Evolutionary conservation across 805 yeast species (phyloP).

Genomic region (Lipomyces starkeyi): DNA sequence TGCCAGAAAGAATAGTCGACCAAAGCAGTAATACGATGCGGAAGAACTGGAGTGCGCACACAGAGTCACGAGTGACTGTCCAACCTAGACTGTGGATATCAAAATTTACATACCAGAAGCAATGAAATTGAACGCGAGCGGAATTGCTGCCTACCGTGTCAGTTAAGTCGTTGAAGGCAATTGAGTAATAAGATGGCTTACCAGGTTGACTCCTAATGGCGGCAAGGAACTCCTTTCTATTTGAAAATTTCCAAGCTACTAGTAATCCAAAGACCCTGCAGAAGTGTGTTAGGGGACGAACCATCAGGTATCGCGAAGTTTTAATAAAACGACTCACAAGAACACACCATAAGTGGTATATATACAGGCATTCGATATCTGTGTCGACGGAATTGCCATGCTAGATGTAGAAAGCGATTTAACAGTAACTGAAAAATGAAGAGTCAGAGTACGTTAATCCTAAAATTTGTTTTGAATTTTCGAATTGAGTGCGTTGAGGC

Average conservation of each 20-base stretch:
- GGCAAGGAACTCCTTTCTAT: slow-evolving; percentile 65
- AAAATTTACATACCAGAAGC: slow-evolving; percentile 75
- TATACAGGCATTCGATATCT: slow-evolving; percentile 66
- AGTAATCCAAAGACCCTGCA: slow-evolving; percentile 54
- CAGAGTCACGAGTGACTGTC: slow-evolving; percentile 8
- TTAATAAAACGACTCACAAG: slow-evolving; percentile 43
- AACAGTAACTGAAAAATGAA: neutral
- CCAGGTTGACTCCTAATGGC: slow-evolving; percentile 83
- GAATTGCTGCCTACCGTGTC: slow-evolving; percentile 50
- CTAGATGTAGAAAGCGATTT: neutral
- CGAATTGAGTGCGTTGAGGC: too few species aligned
- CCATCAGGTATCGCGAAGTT: neutral
- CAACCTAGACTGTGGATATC: neutral
- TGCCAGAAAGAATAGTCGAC: slow-evolving; percentile 2
- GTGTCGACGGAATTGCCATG: slow-evolving; percentile 11
- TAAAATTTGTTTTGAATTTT: neutral
- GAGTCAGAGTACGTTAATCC: neutral
- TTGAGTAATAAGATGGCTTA: slow-evolving; percentile 17
- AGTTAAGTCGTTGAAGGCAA: neutral
- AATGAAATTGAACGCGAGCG: slow-evolving; percentile 83
- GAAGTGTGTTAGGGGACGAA: too few species aligned
- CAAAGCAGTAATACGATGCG: neutral
- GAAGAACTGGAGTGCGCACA: neutral
- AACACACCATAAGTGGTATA: slow-evolving; percentile 64
- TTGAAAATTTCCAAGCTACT: slow-evolving; percentile 61